phyloP scores from a whole-genome alignment of 1,284 basidiomycete species.

The Sanguinoderma infundibulare region DNA sequence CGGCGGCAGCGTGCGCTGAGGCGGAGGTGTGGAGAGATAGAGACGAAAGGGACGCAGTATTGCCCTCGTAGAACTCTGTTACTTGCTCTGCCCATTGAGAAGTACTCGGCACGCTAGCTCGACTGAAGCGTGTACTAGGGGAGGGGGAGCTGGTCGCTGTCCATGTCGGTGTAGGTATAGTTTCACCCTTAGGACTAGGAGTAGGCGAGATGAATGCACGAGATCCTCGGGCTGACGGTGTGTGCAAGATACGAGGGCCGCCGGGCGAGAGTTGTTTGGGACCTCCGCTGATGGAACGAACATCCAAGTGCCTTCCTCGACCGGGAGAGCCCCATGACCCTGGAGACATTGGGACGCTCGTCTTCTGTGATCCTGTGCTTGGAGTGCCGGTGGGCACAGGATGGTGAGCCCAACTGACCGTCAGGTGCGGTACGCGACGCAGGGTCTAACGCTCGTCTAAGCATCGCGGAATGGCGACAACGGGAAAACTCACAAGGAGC shows the following conservation, averaged over 20 bases:
- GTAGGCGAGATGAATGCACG: not conserved
- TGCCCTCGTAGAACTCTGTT: constrained; percentile 9
- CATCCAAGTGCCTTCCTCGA: not conserved
- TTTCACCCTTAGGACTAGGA: not conserved
- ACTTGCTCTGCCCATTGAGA: constrained; percentile 23
- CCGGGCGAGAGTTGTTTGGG: not conserved
- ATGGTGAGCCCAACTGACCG: constrained; percentile 79
- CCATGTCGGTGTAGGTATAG: not conserved
- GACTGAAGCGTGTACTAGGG: not conserved
- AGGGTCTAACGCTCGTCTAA: constrained; percentile 51
- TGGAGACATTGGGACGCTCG: not conserved
- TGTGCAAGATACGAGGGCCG: not conserved
- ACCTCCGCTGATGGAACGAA: not conserved
- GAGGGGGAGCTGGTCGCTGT: not conserved
- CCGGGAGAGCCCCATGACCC: not conserved
- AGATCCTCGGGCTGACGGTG: not conserved
- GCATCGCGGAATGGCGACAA: not conserved
- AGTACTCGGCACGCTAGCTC: not conserved
- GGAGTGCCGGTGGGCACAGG: not conserved
- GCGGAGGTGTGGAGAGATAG: not conserved
- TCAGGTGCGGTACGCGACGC: constrained; percentile 67
- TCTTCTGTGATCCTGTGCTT: not conserved
- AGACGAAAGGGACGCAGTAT: constrained; percentile 13
- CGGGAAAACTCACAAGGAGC: constrained; percentile 51
- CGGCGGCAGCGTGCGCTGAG: not conserved